These are phyloP conservation scores for Salix viminalis DNA, from an alignment of 345 rosid species.

Conservation along the genomic window DNA sequence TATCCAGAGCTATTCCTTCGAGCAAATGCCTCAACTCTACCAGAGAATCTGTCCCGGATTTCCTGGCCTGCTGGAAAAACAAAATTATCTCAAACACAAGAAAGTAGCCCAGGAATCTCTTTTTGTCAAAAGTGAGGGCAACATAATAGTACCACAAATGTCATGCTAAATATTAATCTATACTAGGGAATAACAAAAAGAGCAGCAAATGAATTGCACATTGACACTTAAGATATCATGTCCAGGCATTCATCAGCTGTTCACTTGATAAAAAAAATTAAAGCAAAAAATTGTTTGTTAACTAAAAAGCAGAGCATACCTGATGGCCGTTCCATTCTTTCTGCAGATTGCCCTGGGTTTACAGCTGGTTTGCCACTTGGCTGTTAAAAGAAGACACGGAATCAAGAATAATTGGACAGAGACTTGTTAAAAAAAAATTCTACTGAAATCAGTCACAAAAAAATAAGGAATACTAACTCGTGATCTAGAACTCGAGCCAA, in stretches of 20 bases:
- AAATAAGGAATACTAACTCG: slow-evolving; percentile 39
- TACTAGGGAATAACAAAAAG: not conserved
- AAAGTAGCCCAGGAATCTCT: not conserved
- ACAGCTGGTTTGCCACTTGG: slow-evolving; percentile 45
- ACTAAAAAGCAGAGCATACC: slow-evolving; percentile 26
- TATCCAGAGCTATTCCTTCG: slow-evolving; percentile 46
- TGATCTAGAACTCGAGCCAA: slow-evolving; percentile 68
- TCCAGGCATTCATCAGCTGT: not conserved
- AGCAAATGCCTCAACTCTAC: slow-evolving; percentile 70
- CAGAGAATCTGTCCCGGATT: slow-evolving; percentile 55
- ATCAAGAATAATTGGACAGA: not conserved
- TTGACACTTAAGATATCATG: not conserved
- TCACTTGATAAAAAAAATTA: not conserved
- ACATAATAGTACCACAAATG: not conserved
- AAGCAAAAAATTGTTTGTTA: not conserved
- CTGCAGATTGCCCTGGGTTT: slow-evolving; percentile 46
- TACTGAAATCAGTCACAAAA: not conserved
- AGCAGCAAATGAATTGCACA: not conserved
- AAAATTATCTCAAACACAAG: slow-evolving; percentile 5
- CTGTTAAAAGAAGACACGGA: slow-evolving; percentile 25
- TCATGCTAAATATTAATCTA: not conserved
- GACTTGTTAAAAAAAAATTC: not conserved
- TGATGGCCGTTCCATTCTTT: slow-evolving; percentile 43
- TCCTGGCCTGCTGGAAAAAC: slow-evolving; percentile 47
- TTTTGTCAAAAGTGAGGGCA: not conserved